Conservation (phyloP, 169 alveolate genomes). For the Perkinsus chesapeaki region DNA sequence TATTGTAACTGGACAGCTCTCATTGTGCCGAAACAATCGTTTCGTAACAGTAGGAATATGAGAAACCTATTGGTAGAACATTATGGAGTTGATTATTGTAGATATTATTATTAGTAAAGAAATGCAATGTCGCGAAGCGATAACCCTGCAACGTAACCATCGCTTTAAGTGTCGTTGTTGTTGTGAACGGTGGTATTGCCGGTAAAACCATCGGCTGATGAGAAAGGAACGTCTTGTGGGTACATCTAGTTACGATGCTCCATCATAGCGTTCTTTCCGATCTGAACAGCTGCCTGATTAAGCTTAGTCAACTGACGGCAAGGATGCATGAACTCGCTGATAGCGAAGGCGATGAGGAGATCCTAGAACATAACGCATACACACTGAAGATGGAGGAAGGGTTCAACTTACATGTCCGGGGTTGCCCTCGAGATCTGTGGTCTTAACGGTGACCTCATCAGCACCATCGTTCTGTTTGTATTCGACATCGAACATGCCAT, state of each 20-base stretch:
- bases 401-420: not conserved
- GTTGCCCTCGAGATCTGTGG: not conserved
- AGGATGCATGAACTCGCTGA: not conserved
- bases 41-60: too few relatives aligned
- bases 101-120: not conserved
- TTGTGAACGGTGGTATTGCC: too few relatives aligned
- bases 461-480: not conserved
- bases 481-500: not conserved
- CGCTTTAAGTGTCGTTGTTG: not conserved
- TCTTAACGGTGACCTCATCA: not conserved
- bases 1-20: too few relatives aligned
- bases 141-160: not conserved
- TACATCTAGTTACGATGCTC: not conserved
- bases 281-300: not conserved
- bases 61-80: not conserved
- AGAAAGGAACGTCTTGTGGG: not conserved
- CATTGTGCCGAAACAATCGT: not conserved
- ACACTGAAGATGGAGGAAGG: not conserved
- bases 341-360: slow-evolving; percentile 5
- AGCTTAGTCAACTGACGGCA: not conserved
- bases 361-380: not conserved
- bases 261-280: not conserved
- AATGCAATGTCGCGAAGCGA: not conserved
- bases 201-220: not conserved
- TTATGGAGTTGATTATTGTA: not conserved